Evolutionary conservation across 352 stramenopile genomes (phyloP).

Genomic region (Globisporangium apiculatum): DNA sequence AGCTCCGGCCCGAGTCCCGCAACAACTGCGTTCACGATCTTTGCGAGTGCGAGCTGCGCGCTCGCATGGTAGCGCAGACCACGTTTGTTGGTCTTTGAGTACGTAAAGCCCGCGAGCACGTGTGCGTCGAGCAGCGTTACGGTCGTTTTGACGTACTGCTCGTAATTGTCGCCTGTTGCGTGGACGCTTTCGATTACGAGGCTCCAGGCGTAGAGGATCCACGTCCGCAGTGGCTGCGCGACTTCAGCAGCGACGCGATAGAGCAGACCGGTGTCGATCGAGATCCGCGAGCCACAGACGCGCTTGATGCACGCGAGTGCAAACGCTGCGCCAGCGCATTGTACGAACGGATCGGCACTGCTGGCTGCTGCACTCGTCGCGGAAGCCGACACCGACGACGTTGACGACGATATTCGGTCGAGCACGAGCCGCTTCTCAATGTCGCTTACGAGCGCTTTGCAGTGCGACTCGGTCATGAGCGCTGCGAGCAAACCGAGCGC

Average conservation of each 20-base stretch:
- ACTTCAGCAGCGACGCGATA: constrained; percentile 62
- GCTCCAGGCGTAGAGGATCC: constrained; percentile 80
- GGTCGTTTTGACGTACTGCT: constrained; percentile 76
- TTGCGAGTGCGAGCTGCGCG: constrained; percentile 45
- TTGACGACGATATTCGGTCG: constrained; percentile 10
- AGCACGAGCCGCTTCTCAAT: constrained; percentile 62
- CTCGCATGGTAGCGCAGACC: constrained; percentile 40
- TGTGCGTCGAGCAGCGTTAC: constrained; percentile 69
- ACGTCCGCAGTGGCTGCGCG: constrained; percentile 71
- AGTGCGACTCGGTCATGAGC: constrained; percentile 39
- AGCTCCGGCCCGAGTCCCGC: constrained; percentile 56
- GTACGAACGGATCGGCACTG: constrained; percentile 32
- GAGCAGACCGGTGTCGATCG: constrained; percentile 68
- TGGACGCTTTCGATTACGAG: constrained; percentile 78
- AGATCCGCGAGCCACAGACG: constrained; percentile 64
- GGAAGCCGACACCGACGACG: constrained; percentile 20
- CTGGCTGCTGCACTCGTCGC: constrained; percentile 17
- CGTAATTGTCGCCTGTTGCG: constrained; percentile 67
- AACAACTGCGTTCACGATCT: constrained; percentile 67
- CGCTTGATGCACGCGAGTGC: constrained; percentile 78
- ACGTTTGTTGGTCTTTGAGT: constrained; percentile 61
- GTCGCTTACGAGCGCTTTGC: constrained; percentile 51
- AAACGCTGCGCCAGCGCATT: constrained; percentile 63
- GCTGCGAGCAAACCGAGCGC: constrained; percentile 52
- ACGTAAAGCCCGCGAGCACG: constrained; percentile 64